phyloP scores from a whole-genome alignment of 176 grass and related monocot genomes.

The Avena insularis region DNA sequence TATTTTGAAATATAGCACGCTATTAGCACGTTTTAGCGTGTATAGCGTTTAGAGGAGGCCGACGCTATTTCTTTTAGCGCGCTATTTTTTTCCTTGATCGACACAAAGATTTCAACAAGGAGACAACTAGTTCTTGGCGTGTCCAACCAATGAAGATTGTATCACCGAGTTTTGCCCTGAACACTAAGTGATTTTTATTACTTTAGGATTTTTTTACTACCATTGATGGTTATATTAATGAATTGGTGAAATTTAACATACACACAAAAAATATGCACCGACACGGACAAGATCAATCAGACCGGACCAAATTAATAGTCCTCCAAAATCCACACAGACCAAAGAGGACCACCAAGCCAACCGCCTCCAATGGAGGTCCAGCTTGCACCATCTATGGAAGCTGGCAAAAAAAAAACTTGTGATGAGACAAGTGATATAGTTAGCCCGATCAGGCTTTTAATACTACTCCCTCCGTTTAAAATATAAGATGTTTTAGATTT shows the following conservation, averaged over 20 bases:
- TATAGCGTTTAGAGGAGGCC: no score
- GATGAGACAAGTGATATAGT: not conserved
- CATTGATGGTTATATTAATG: no score
- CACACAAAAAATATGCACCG: not conserved
- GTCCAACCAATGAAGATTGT: not conserved
- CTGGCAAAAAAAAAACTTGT: not conserved
- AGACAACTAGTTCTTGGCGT: not conserved
- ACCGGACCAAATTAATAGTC: not conserved
- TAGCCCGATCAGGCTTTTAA: not conserved
- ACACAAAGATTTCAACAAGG: not conserved
- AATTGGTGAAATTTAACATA: no score
- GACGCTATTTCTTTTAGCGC: no score
- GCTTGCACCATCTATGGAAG: not conserved
- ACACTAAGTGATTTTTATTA: not conserved
- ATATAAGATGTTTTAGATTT: no score
- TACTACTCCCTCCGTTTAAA: no score
- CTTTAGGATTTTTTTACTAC: no score
- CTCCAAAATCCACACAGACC: not conserved
- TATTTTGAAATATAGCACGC: no score
- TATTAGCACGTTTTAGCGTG: no score
- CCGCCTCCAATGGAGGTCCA: not conserved
- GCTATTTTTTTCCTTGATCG: not conserved
- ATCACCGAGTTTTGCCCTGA: not conserved
- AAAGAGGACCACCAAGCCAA: not conserved
- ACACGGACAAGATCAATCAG: not conserved